A percentile compares a stretch with the other conserved stretches of the same genome.
Conservation (phyloP, 495 filamentous ascomycete genomes). For the Aspergillus nanangensis region DNA sequence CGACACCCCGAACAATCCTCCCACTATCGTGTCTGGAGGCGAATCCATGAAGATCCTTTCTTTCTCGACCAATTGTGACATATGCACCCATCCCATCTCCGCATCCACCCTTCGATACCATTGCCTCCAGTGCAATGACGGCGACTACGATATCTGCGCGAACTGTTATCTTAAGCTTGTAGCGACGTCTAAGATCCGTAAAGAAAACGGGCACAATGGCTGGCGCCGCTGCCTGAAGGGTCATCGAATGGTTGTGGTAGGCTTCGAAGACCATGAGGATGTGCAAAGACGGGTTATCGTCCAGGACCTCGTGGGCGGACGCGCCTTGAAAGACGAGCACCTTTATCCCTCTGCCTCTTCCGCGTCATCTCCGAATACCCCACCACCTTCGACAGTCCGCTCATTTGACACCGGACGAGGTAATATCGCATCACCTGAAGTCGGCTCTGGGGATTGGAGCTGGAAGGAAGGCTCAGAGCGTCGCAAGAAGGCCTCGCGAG, state of each 20-base stretch:
- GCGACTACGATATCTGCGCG: constrained; percentile 81
- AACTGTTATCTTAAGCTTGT: constrained; percentile 69
- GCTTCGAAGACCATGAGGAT: constrained; percentile 58
- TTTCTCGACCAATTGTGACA: constrained; percentile 67
- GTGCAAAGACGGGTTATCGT: constrained; percentile 56
- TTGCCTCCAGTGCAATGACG: constrained; percentile 62
- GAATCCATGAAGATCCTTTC: constrained; percentile 53
- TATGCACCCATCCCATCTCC: constrained; percentile 67
- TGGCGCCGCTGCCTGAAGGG: constrained; percentile 76
- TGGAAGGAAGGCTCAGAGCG: constrained; percentile 47
- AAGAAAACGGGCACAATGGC: constrained; percentile 69
- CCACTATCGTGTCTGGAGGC: constrained; percentile 31
- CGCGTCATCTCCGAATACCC: constrained; percentile 12
- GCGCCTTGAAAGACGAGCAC: constrained; percentile 52
- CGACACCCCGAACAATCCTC: constrained; percentile 21
- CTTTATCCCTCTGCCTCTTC: constrained; percentile 19
- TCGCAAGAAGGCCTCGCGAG: constrained; percentile 45
- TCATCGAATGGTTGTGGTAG: constrained; percentile 82
- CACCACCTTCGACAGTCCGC: background rate
- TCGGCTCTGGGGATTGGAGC: constrained; percentile 38
- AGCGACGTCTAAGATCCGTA: constrained; percentile 53
- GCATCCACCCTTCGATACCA: constrained; percentile 67
- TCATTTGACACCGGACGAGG: no score
- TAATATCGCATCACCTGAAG: background rate
- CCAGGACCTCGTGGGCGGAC: constrained; percentile 69